Evolutionary conservation across 2,329 filamentous ascomycete genomes (phyloP).

Genomic region (Trichoderma atrobrunneum): DNA sequence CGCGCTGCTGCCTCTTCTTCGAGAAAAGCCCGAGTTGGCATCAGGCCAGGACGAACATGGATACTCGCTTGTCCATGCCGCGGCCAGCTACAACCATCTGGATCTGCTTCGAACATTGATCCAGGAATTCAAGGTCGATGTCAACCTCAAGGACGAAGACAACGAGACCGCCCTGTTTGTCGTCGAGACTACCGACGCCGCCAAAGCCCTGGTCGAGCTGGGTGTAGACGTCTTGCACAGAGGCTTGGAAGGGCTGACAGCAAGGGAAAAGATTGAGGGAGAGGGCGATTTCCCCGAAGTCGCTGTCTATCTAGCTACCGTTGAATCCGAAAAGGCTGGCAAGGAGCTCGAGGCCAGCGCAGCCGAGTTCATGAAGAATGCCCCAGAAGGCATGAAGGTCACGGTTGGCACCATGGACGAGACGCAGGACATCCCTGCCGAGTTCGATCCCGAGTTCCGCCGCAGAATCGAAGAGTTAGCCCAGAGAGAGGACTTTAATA

Average conservation of each 20-base stretch:
- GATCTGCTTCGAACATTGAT: conserved; percentile 75
- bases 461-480: conserved; percentile 87
- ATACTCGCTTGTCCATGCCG: conserved; percentile 91
- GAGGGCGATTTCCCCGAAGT: conserved; percentile 78
- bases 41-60: conserved; percentile 82
- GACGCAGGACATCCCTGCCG: conserved; percentile 55
- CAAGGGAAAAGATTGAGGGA: conserved; percentile 72
- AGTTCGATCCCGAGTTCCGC: conserved; percentile 78
- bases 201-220: conserved; percentile 76
- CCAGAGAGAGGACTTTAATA: conserved; percentile 76
- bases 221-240: conserved; percentile 62
- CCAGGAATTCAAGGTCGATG: conserved; percentile 70
- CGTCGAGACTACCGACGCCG: conserved; percentile 77
- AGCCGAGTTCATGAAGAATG: conserved; percentile 33
- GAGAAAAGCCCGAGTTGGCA: conserved; percentile 71
- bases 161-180: conserved; percentile 92
- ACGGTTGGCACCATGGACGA: conserved; percentile 73
- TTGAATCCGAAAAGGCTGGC: conserved; percentile 29
- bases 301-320: conserved; percentile 61
- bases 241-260: conserved; percentile 75
- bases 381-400: conserved; percentile 74
- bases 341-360: conserved; percentile 31
- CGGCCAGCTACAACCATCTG: conserved; percentile 86
- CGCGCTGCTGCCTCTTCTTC: conserved; percentile 70
- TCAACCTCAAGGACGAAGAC: conserved; percentile 85